phyloP scores from a whole-genome alignment of 495 filamentous ascomycete genomes.

The Corynascus novoguineensis region DNA sequence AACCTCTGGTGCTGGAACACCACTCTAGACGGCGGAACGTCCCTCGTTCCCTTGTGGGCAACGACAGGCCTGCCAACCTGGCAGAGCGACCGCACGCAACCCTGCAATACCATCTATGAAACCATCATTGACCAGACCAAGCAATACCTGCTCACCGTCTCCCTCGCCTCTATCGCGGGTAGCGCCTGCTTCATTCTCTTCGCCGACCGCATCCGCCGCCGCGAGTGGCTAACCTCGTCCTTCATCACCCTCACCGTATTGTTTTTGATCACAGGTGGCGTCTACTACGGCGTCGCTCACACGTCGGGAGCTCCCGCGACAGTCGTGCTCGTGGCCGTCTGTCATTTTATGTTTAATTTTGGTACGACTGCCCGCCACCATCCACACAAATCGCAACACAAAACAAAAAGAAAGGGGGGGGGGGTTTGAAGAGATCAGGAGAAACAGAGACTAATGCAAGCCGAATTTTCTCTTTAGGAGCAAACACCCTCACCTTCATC shows the following conservation, averaged over 20 bases:
- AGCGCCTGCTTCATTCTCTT: conserved; percentile 30
- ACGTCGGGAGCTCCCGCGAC: conserved; percentile 39
- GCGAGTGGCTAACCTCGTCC: conserved; percentile 46
- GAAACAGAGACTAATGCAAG: not conserved
- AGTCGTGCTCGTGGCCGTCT: conserved; percentile 63
- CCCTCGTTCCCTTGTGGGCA: conserved; percentile 25
- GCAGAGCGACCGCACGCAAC: conserved; percentile 34
- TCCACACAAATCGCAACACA: not conserved
- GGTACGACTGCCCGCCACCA: conserved; percentile 26
- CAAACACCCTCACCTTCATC: conserved; percentile 87
- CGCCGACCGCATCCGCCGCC: conserved; percentile 61
- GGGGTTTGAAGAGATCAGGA: no score
- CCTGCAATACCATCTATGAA: conserved; percentile 54
- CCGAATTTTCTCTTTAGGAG: conserved; percentile 39
- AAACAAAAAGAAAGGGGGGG: not conserved
- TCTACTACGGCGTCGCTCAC: conserved; percentile 50
- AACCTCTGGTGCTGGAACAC: conserved; percentile 49
- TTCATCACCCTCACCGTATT: conserved; percentile 66
- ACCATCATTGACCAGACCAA: conserved; percentile 61
- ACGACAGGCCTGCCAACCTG: conserved; percentile 24
- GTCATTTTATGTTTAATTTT: conserved; percentile 84
- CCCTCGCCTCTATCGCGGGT: conserved; percentile 58
- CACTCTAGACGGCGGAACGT: conserved; percentile 42
- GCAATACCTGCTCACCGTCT: conserved; percentile 62
- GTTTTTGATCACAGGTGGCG: conserved; percentile 72